Evolutionary conservation across 2,329 filamentous ascomycete genomes (phyloP).

Genomic region (Ophidiomyces ophidiicola): DNA sequence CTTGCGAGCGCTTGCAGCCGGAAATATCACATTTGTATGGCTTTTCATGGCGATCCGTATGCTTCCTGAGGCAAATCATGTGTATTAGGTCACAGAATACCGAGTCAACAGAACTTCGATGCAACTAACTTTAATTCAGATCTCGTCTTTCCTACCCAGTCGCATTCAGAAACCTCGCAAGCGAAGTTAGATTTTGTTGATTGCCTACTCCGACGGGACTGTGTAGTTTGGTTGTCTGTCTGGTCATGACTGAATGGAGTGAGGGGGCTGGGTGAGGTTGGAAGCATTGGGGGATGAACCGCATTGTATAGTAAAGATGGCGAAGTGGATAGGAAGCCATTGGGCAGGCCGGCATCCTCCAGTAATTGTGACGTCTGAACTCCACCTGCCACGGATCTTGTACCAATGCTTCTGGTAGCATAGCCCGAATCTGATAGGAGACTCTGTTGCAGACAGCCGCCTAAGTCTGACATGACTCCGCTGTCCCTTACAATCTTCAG

Average conservation of each 20-base stretch:
- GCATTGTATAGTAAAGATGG: no score
- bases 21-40: constrained; percentile 49
- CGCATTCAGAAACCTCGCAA: not conserved
- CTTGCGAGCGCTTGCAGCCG: constrained; percentile 48
- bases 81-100: not conserved
- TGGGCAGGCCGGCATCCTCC: no score
- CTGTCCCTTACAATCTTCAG: not conserved
- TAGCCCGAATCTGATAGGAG: constrained; percentile 5
- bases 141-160: not conserved
- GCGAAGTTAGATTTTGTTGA: not conserved
- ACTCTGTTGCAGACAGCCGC: not conserved
- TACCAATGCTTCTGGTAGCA: constrained; percentile 2
- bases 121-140: constrained; percentile 5
- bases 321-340: no score
- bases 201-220: no score
- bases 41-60: constrained; percentile 57
- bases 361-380: not conserved
- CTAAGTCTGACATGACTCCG: constrained; percentile 1
- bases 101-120: not conserved
- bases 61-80: constrained; percentile 48
- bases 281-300: no score
- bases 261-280: no score
- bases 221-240: no score
- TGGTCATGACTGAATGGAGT: no score
- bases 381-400: constrained; percentile 11